Evolutionary conservation across 2,329 filamentous ascomycete species (phyloP), one percentile per base, ranked within the genome.

Genomic region (Ceratocystis colombiana): DNA sequence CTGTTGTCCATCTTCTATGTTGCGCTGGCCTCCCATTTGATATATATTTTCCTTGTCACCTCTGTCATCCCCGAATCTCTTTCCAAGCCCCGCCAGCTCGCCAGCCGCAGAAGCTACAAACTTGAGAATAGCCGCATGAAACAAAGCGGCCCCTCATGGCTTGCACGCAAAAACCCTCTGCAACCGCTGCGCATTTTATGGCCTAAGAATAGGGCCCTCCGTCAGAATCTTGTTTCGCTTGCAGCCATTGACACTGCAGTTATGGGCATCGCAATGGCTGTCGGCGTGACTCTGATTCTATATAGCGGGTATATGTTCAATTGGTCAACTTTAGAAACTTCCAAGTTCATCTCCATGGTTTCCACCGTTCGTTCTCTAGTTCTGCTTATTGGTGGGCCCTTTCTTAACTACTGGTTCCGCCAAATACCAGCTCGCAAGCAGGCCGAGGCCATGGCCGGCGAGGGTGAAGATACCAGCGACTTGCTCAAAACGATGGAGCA

Each of bases 1-100:
- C 79, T 95, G 17, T 74, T 96, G 5, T 83, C 85, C n/a, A 83
- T 96, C 61, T 97, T 99, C 74, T 96, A 95, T 73, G 79, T 91
- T 48, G 85, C 88, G 0, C 75, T 96, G 12, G 84, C 76, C 2
- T 88, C 88, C 68, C 90, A 96, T 72, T 65, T 82, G 1, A 76
- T 85, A 68, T 96, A 95, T 76, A 84, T 95, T 63, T 44, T 88
- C 1, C 88, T 88, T 72, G 78, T 95, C 33, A 73, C 82, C 4
- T 79, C 94, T 59, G 71, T 89, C 37, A 81, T 96, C 1, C 94
- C 94, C 0, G 94, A 99, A 73, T 96, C 92, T 0, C 76, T 97
- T 0, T 89, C 88, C 6, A 83, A 84, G 72, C 83, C 84, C 67
- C 85, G 88, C 4, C 90, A 93, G 74, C 73, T 81, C 33, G 75